These are phyloP conservation scores for Solanum gracilifrons DNA, from an alignment of 257 asterid species.

Conservation along the genomic window DNA sequence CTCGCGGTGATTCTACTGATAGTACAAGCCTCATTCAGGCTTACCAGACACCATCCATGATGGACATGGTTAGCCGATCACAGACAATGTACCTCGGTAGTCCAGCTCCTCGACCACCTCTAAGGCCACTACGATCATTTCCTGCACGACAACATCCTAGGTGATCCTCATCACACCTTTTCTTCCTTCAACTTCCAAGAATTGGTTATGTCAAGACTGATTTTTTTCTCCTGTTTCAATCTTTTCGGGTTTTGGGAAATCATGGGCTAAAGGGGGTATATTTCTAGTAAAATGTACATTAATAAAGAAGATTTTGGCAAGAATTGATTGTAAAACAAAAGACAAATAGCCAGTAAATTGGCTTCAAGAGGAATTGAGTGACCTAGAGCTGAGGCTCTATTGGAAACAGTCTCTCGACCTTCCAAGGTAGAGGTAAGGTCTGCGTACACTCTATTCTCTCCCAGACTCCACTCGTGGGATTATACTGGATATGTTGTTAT, in stretches of 20 bases:
- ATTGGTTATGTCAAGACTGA: not conserved
- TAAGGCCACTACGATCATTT: conserved; percentile 35
- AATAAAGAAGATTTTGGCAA: conserved; percentile 3
- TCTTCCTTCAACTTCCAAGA: not conserved
- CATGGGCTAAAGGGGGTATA: conserved; percentile 16
- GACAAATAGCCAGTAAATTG: conserved; percentile 1
- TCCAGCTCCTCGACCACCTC: conserved; percentile 27
- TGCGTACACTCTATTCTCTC: not conserved
- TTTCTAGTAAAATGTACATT: conserved; percentile 40
- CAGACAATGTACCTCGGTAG: conserved; percentile 49
- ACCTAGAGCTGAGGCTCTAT: not conserved
- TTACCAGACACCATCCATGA: conserved; percentile 91
- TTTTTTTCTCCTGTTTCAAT: not conserved
- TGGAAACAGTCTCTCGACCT: not conserved
- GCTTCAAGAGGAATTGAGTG: conserved; percentile 2
- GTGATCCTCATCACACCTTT: conserved; percentile 17
- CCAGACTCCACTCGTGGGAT: not conserved
- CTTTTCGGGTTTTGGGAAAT: not conserved
- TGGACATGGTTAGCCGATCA: conserved; percentile 75
- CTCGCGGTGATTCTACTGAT: conserved; percentile 75
- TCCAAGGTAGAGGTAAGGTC: not conserved
- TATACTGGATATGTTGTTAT: not conserved
- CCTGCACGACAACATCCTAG: conserved; percentile 34
- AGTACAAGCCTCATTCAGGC: conserved; percentile 52
- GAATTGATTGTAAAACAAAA: not conserved